These are phyloP conservation scores for Coemansia sp. DNA, from an alignment of 192 early-diverging fungal species.

Conservation along the genomic window DNA sequence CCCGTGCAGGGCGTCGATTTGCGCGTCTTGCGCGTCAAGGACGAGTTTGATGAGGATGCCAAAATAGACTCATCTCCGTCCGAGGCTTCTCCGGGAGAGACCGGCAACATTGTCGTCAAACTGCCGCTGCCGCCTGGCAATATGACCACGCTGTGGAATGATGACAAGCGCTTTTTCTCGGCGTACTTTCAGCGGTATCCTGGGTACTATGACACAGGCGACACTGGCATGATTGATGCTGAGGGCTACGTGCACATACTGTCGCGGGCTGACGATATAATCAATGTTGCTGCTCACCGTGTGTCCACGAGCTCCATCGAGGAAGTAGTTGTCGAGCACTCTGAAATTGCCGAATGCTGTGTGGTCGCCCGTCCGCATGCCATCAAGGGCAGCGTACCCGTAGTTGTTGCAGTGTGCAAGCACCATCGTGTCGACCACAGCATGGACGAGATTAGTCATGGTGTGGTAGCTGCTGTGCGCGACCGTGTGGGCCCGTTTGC, in stretches of 20 bases:
- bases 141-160: conserved; percentile 76
- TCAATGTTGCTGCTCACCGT: conserved; percentile 87
- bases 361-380: conserved; percentile 66
- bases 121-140: conserved; percentile 81
- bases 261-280: conserved; percentile 74
- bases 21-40: conserved; percentile 58
- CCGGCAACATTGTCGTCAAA: conserved; percentile 77
- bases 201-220: conserved; percentile 81
- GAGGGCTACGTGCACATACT: conserved; percentile 72
- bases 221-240: conserved; percentile 76
- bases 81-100: conserved; percentile 56
- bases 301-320: conserved; percentile 81
- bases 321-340: conserved; percentile 67
- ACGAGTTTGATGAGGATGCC: conserved; percentile 51
- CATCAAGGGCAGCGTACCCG: conserved; percentile 67
- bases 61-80: conserved; percentile 28
- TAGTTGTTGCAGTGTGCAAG: conserved; percentile 61
- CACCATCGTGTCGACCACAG: conserved; percentile 7
- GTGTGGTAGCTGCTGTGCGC: conserved; percentile 64
- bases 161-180: conserved; percentile 66
- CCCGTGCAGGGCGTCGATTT: conserved; percentile 77
- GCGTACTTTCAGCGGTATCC: conserved; percentile 76
- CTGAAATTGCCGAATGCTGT: conserved; percentile 66
- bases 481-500: conserved; percentile 80
- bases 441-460: conserved; percentile 26